Evolutionary conservation across 345 rosid genomes (phyloP), one percentile per base, ranked within the genome.

Genomic region (Populus ilicifolia): DNA sequence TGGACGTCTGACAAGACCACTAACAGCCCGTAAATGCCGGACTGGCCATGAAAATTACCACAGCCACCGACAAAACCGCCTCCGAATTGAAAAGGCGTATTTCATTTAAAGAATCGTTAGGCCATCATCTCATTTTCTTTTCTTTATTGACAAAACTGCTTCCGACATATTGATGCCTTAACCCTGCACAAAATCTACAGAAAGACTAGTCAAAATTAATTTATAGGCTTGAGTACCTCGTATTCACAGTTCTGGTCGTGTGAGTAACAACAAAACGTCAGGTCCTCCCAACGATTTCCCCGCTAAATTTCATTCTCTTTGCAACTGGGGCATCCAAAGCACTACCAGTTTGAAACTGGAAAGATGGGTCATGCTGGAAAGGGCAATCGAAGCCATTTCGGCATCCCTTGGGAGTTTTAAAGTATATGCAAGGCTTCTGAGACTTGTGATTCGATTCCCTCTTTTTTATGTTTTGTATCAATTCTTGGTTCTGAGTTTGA

Each of bases 331-430:
- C 73, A 46, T 76, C 88, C 4, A 70, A 38, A 12, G 38, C n/a
- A 29, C 74, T 27, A 6, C 77, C 83, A 9, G 84, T 78, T 62
- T 68, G 77, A 69, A 27, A 66, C 16, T 82, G 76, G 48, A 77
- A 67, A 14, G 87, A 78, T 20, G 27, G 20, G 39, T 75, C 92
- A 74, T 93, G 97, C 69, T 61, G 25, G 74, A 54, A 88, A 18
- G n/a, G 66, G 82, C 93, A 90, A 38, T 70, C 78, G 8, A 80
- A 68, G 29, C 97, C 92, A 5, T 79, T 80, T 10, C 81, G 78
- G 81, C 97, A 93, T 2, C 94, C 94, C 65, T 64, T 85, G 1
- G 85, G 13, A 25, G 77, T 84, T 65, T 73, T 85, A 66, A 81
- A 88, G 65, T 80, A 89, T n/a, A 52, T 23, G 75, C 93, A 92